phyloP scores from a whole-genome alignment of 192 early-diverging fungal species.

The Neocallimastix lanati region DNA sequence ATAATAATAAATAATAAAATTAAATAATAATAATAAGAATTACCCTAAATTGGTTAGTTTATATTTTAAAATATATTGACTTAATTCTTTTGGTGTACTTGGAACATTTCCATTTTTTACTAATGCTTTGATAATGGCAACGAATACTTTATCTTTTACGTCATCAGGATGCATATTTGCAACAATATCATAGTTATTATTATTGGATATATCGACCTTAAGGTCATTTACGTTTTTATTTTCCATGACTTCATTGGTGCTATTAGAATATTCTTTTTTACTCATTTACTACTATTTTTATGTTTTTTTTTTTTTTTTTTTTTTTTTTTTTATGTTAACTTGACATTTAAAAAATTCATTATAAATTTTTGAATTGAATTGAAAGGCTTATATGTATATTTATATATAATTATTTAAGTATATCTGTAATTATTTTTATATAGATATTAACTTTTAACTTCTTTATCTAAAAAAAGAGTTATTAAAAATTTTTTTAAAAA shows the following conservation, averaged over 20 bases:
- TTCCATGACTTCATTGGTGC: not conserved
- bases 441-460: too few relatives aligned
- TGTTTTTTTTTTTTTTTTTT: too few relatives aligned
- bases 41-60: slow-evolving; percentile 60
- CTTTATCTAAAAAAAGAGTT: too few relatives aligned
- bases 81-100: slow-evolving; percentile 62
- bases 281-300: not conserved
- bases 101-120: slow-evolving; percentile 56
- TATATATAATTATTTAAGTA: too few relatives aligned
- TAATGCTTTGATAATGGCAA: slow-evolving; percentile 67
- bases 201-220: not conserved
- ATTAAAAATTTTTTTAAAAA: too few relatives aligned
- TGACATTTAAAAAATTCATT: too few relatives aligned
- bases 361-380: too few relatives aligned
- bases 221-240: not conserved
- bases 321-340: too few relatives aligned
- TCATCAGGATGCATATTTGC: slow-evolving; percentile 53
- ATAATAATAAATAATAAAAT: too few relatives aligned
- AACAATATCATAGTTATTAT: slow-evolving; percentile 1
- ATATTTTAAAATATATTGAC: slow-evolving; percentile 56
- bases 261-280: not conserved
- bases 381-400: too few relatives aligned
- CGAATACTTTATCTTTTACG: slow-evolving; percentile 67
- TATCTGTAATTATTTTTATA: too few relatives aligned
- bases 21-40: slow-evolving; percentile 1